A percentile compares a stretch with the other conserved stretches of the same genome.
phyloP scores from a whole-genome alignment of 2,329 filamentous ascomycete genomes.

The Boeremia exigua region DNA sequence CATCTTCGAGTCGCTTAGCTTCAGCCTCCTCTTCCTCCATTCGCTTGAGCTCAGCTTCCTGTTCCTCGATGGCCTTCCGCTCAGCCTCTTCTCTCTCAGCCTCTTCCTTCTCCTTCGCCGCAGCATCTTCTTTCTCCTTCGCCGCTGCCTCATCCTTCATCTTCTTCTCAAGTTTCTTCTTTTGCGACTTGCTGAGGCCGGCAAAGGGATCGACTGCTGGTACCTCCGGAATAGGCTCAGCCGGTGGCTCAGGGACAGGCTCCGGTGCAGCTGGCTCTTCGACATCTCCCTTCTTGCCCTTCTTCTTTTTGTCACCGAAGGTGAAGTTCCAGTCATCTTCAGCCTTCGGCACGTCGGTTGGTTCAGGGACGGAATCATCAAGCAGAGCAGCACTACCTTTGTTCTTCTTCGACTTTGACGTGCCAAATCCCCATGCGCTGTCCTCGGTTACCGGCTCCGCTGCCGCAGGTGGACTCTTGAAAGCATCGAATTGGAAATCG shows the following conservation, averaged over 20 bases:
- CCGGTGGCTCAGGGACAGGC: conserved; percentile 6
- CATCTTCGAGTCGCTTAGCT: conserved; percentile 30
- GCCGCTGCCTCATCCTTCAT: conserved; percentile 43
- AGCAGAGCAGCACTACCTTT: conserved; percentile 34
- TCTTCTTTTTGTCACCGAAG: conserved; percentile 39
- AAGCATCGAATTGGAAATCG: conserved; percentile 46
- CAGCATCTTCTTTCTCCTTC: conserved; percentile 31
- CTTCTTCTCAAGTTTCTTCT: conserved; percentile 43
- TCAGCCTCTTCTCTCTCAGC: conserved; percentile 31
- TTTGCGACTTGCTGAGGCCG: conserved; percentile 38
- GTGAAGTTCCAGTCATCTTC: conserved; percentile 42
- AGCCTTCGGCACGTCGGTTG: conserved; percentile 34
- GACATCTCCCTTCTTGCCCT: conserved; percentile 35
- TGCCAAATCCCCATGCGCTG: conserved; percentile 41
- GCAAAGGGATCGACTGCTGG: conserved; percentile 40
- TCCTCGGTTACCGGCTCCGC: conserved; percentile 38
- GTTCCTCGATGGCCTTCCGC: conserved; percentile 27
- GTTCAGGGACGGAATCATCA: conserved; percentile 27
- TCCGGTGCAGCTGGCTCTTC: conserved; percentile 30
- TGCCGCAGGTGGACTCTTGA: conserved; percentile 23
- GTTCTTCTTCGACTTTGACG: conserved; percentile 54
- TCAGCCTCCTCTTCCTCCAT: conserved; percentile 32
- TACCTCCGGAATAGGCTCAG: conserved; percentile 47
- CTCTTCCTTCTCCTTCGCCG: conserved; percentile 26
- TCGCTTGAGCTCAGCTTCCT: conserved; percentile 24